phyloP scores from a whole-genome alignment of 331 rosid species.

The Malus hybrid region DNA sequence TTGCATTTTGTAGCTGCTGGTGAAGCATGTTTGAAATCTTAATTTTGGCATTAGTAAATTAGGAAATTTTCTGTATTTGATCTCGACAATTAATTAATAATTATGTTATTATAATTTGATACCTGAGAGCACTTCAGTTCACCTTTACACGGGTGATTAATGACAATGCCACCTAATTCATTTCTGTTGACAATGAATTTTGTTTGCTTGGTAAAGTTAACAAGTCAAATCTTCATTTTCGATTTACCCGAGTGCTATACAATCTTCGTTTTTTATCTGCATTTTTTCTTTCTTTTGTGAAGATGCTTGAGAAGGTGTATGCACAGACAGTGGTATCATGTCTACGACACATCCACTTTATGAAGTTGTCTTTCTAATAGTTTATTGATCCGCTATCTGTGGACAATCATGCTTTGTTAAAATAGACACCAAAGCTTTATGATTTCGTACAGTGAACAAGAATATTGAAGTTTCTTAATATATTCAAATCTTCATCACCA shows the following conservation, averaged over 20 bases:
- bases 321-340: neutral
- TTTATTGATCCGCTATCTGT: neutral
- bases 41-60: constrained; percentile 6
- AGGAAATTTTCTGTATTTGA: constrained; percentile 15
- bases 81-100: neutral
- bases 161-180: neutral
- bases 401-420: neutral
- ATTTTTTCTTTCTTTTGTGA: neutral
- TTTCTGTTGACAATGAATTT: neutral
- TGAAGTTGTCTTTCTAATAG: neutral
- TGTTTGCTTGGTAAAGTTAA: no score
- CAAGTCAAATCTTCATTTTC: neutral
- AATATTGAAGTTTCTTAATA: neutral
- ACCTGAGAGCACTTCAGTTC: neutral
- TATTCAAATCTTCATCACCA: constrained; percentile 1
- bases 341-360: neutral
- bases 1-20: constrained; percentile 5
- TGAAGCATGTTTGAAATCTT: constrained; percentile 23
- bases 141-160: neutral
- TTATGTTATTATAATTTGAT: constrained; percentile 17
- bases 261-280: neutral
- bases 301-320: neutral
- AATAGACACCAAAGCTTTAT: neutral
- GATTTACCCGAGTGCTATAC: neutral
- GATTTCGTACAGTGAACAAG: neutral